These are phyloP conservation scores for Drosera capensis DNA, from an alignment of 148 eudicot species.

Conservation along the genomic window DNA sequence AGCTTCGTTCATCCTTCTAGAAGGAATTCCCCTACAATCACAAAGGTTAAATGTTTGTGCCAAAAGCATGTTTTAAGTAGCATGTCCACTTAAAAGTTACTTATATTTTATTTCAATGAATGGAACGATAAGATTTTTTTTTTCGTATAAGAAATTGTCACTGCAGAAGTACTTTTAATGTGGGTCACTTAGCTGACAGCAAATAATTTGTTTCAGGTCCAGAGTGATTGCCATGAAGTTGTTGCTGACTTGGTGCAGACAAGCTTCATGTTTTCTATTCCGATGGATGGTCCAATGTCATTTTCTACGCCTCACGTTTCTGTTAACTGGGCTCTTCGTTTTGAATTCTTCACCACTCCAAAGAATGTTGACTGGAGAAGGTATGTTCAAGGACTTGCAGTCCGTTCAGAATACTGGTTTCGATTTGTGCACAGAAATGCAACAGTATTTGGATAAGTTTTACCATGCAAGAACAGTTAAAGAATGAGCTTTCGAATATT, in stretches of 20 bases:
- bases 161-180: neutral
- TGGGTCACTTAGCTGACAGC: neutral
- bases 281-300: constrained; percentile 95
- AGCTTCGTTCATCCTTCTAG: constrained; percentile 81
- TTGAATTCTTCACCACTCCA: constrained; percentile 86
- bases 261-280: constrained; percentile 83
- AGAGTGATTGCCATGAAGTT: constrained; percentile 78
- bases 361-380: constrained; percentile 81
- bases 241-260: constrained; percentile 95
- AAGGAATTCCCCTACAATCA: constrained; percentile 75
- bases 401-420: neutral
- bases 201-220: constrained; percentile 36
- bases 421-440: neutral
- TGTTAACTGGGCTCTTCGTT: constrained; percentile 91
- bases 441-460: neutral
- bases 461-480: too few species aligned
- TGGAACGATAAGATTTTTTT: neutral
- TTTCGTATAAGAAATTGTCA: too few species aligned
- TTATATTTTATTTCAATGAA: neutral
- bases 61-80: neutral
- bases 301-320: constrained; percentile 83
- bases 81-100: neutral
- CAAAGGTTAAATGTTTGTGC: constrained; percentile 41
- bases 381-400: constrained; percentile 19
- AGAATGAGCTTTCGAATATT: too few species aligned